These are phyloP conservation scores for Dactylella cylindrospora DNA, from an alignment of 2,329 filamentous ascomycete genomes.

Conservation along the genomic window DNA sequence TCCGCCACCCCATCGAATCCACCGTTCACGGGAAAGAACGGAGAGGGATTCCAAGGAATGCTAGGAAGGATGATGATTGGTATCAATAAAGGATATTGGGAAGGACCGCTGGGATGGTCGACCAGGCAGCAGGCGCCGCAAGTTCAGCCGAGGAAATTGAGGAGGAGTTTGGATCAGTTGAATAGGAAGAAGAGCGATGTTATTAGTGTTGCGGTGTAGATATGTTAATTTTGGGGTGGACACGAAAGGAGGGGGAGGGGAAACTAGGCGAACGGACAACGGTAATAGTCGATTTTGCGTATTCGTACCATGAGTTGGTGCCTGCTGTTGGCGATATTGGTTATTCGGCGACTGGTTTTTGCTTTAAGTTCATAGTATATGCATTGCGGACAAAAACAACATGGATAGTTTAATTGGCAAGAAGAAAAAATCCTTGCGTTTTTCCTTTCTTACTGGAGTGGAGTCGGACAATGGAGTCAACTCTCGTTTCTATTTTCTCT, in stretches of 20 bases:
- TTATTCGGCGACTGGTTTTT: neutral
- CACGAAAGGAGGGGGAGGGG: neutral
- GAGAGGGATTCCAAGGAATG: conserved; percentile 75
- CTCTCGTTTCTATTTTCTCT: conserved; percentile 16
- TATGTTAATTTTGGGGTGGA: no score
- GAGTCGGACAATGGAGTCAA: conserved; percentile 14
- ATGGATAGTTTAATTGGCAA: no score
- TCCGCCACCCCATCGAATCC: conserved; percentile 51
- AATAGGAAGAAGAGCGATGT: conserved; percentile 45
- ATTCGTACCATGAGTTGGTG: no score
- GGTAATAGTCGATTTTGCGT: no score
- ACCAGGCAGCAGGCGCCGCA: conserved; percentile 19
- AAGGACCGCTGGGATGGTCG: conserved; percentile 45
- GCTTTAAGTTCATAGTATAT: conserved; percentile 9
- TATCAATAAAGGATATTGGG: conserved; percentile 75
- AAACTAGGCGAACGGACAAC: no score
- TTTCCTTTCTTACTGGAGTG: conserved; percentile 14
- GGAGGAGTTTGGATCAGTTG: conserved; percentile 43
- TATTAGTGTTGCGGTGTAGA: conserved; percentile 8
- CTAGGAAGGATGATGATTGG: conserved; percentile 77
- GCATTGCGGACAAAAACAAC: conserved; percentile 18
- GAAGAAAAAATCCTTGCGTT: no score
- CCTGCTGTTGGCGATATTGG: no score
- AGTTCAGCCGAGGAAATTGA: conserved; percentile 43
- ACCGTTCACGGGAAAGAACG: conserved; percentile 62